Conservation (phyloP, 1,139 yeast species). For the Blastobotrys raffinosifermentans region DNA sequence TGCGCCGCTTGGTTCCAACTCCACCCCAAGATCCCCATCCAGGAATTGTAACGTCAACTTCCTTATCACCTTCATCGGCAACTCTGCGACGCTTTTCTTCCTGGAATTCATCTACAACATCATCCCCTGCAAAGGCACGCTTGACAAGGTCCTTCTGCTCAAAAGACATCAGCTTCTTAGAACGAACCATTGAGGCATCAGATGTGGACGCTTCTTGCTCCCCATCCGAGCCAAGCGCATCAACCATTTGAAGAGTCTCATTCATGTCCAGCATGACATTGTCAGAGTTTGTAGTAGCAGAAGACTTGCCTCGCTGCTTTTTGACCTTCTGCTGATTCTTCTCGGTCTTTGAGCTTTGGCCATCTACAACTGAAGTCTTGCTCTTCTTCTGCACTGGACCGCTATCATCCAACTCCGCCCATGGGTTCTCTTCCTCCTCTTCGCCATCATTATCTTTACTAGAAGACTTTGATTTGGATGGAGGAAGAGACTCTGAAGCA, state of each 20-base stretch:
- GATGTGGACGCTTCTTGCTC: conserved; percentile 23
- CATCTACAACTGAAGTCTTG: conserved; percentile 42
- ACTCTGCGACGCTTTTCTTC: conserved; percentile 64
- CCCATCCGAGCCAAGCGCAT: conserved; percentile 35
- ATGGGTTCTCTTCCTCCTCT: conserved; percentile 52
- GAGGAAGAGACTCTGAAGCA: conserved; percentile 12
- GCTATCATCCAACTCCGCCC: conserved; percentile 48
- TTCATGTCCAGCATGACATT: conserved; percentile 46
- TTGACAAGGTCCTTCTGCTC: conserved; percentile 76
- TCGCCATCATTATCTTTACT: conserved; percentile 10
- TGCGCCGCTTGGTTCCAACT: conserved; percentile 41
- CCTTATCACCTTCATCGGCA: conserved; percentile 80
- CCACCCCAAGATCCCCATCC: conserved; percentile 71
- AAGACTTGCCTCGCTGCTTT: conserved; percentile 34
- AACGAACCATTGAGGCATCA: conserved; percentile 34
- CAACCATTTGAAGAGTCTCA: conserved; percentile 39
- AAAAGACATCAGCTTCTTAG: conserved; percentile 40
- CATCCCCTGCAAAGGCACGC: conserved; percentile 97
- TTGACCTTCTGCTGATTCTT: conserved; percentile 44
- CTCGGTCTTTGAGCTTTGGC: conserved; percentile 46
- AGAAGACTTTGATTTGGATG: conserved; percentile 9
- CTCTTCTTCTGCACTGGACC: conserved; percentile 9
- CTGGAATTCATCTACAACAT: conserved; percentile 71
- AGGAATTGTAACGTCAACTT: conserved; percentile 78
- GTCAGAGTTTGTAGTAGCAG: conserved; percentile 26